These are phyloP conservation scores for Apiospora aurea DNA, from an alignment of 2,329 filamentous ascomycete genomes.

Conservation along the genomic window DNA sequence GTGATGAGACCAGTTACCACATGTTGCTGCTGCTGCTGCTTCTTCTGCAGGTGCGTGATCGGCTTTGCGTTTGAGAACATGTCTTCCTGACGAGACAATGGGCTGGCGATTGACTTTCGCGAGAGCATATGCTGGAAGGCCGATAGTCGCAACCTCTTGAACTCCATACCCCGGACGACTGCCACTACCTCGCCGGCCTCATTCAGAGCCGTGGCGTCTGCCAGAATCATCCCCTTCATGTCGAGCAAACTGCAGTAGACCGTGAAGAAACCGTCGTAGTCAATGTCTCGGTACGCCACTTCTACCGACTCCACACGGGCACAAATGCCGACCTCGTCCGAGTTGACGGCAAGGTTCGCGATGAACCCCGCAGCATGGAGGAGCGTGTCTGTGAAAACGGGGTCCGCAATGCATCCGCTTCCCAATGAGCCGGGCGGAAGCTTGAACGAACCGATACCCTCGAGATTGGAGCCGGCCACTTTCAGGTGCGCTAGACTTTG, in stretches of 20 bases:
- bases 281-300: slow-evolving; percentile 24
- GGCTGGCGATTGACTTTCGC: not conserved
- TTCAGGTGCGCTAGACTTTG: slow-evolving; percentile 23
- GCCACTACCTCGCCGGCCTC: slow-evolving; percentile 19
- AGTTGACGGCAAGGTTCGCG: slow-evolving; percentile 28
- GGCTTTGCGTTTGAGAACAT: no score
- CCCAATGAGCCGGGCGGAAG: slow-evolving; percentile 7
- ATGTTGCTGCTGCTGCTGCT: no score
- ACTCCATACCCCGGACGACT: slow-evolving; percentile 23
- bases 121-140: slow-evolving; percentile 23
- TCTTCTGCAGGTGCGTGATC: no score
- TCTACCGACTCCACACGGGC: slow-evolving; percentile 24
- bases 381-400: slow-evolving; percentile 32
- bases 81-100: not conserved
- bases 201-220: slow-evolving; percentile 25
- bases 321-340: slow-evolving; percentile 30
- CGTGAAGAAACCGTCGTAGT: slow-evolving; percentile 26
- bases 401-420: slow-evolving; percentile 21
- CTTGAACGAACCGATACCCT: slow-evolving; percentile 27
- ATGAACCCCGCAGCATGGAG: slow-evolving; percentile 34
- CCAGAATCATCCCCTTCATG: slow-evolving; percentile 24
- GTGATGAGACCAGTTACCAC: slow-evolving; percentile 4
- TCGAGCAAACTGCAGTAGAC: slow-evolving; percentile 29
- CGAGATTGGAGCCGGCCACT: slow-evolving; percentile 24
- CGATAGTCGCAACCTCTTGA: slow-evolving; percentile 23